Percentiles rank a stretch among this genome's conserved stretches.
Conservation (phyloP, 164 flowering plant species). For the Nymphaea colorata region DNA sequence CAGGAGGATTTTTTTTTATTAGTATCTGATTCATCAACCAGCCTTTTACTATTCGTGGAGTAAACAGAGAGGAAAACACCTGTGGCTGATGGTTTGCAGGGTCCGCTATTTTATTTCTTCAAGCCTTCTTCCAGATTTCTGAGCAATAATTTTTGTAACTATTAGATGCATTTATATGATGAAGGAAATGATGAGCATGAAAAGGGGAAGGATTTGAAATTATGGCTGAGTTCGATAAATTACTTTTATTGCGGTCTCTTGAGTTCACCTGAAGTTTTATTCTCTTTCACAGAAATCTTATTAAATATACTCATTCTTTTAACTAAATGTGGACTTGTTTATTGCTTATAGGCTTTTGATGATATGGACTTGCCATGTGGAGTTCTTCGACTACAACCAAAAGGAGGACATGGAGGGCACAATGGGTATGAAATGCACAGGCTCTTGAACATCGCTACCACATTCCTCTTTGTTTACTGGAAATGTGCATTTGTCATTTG, state of each 20-base stretch:
- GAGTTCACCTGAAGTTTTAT: not conserved
- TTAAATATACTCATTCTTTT: not conserved
- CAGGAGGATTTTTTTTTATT: too few species aligned
- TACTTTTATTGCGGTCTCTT: not conserved
- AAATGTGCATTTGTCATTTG: not conserved
- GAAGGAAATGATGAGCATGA: too few species aligned
- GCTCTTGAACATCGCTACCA: not conserved
- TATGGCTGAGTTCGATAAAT: too few species aligned
- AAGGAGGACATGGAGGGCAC: slow-evolving; percentile 81
- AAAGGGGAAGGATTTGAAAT: too few species aligned
- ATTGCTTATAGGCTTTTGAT: slow-evolving; percentile 54
- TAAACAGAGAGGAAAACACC: too few species aligned
- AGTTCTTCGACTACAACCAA: slow-evolving; percentile 66
- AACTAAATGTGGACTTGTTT: not conserved
- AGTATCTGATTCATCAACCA: too few species aligned
- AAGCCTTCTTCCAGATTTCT: too few species aligned
- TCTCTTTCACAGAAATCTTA: not conserved
- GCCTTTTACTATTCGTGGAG: too few species aligned
- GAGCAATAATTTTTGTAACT: too few species aligned
- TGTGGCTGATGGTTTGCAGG: too few species aligned
- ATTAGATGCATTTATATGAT: too few species aligned
- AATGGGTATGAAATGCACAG: slow-evolving; percentile 49
- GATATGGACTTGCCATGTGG: slow-evolving; percentile 94
- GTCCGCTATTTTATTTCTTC: too few species aligned
- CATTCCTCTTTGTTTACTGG: not conserved